Base-by-base conservation (phyloP, 345 rosid genomes). In the Salix viminalis region DNA sequence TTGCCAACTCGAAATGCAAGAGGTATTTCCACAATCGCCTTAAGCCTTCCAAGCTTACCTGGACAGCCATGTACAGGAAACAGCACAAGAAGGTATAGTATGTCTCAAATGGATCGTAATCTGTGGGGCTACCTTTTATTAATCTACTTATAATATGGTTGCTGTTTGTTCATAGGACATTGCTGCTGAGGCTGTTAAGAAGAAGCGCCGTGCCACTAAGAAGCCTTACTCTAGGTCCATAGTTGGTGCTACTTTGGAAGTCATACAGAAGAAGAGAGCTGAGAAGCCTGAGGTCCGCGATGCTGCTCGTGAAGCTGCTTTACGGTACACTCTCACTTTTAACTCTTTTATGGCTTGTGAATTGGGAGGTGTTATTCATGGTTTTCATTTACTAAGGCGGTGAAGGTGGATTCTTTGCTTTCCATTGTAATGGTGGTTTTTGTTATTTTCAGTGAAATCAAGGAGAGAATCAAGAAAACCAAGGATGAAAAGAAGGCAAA, bases 11-110 rank as follows among this genome's bases (percentile, higher is more conserved):
- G 0, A 95, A 93, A 65, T 95, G 97, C 85, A 91, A 93, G 86
- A 85, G 94, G 86, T 93, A 95, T 78, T 93, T 95, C 85, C 97
- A 93, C 88, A 93, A 91, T 79, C 86, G 92, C 36, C 71, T 91
- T 84, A 95, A 93, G 93, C 98, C 97, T 1, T 95, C 97, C 0
- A 93, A 91, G 88, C 96, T 95, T 72, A 88, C 91, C 23, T 88
- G 91, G 91, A 91, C 96, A 1, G 88, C 90, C 65, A 87, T 91
- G 90, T 91, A 82, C 80, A 75, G 90, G 79, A 89, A 91, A 84
- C 90, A 89, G 50, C 93, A 89, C 75, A 89, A 89, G 83, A 91
- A 91, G 92, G 92, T 87, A 46, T 36, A 24, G 1, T 67, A 26
- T 30, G 24, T 30, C 28, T 48, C 16, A 21, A 41, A 61, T 61